Evolutionary conservation across 495 filamentous ascomycete species (phyloP), one percentile per base, ranked within the genome.

Genomic region (Neurospora terricola): DNA sequence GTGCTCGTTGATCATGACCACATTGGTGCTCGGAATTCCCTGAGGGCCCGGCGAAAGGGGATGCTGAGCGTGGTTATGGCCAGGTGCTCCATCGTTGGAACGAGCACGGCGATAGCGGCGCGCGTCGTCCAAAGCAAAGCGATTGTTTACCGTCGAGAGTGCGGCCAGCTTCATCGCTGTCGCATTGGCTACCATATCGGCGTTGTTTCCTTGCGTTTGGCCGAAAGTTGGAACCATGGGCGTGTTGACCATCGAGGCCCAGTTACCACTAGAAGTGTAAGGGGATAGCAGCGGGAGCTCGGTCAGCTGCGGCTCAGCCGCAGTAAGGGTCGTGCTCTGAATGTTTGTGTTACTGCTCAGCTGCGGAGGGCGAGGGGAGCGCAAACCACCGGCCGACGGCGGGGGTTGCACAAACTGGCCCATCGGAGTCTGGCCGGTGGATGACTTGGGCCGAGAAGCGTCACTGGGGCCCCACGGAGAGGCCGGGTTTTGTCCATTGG

Each of bases 161-260:
- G 96, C 96, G 71, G 96, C 96, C 54, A 99, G 88, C 82, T 98
- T 99, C 96, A 99, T 99, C 18, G 96, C 96, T 11, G 96, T 98
- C 10, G 96, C 96, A 80, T 98, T 98, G 62, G 96, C 96, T 71
- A 99, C 93, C 94, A 99, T 98, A 77, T 99, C 96, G 18, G 94
- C 96, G 70, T 87, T 90, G 42, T 84, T 86, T 39, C 81, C 82
- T 73, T 84, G 84, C 72, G 83, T 85, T 73, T 83, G 74, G 82
- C 89, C 84, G 81, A 99, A 99, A 70, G 88, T 94, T 7, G 93
- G 83, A 34, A 93, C 93, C 92, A 98, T 97, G 1, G 96, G 96
- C 4, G 96, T 99, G 84, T 97, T 98, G 75, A 94, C 90, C 92
- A 97, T 96, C 34, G 96, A 98, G 40, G 96, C 96, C 96, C 96